Evolutionary conservation across 2,329 filamentous ascomycete species (phyloP).

Genomic region (Esteya vermicola): DNA sequence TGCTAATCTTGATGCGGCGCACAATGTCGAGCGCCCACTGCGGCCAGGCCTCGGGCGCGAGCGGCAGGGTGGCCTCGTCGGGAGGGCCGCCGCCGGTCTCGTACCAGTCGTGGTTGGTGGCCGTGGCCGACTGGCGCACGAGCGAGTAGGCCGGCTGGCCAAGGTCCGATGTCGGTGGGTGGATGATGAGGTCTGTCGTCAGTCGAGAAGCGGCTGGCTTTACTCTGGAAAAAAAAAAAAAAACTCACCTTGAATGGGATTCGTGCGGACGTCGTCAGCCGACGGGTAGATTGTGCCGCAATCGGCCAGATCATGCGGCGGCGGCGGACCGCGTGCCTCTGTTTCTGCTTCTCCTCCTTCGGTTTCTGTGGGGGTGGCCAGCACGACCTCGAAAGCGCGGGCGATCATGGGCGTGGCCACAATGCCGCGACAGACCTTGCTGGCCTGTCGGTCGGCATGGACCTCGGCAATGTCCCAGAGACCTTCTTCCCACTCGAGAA

Average conservation of each 20-base stretch:
- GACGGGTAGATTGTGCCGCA: conserved; percentile 31
- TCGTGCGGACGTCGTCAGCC: conserved; percentile 16
- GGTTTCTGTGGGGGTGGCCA: conserved; percentile 16
- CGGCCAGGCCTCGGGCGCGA: conserved; percentile 13
- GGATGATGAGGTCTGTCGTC: conserved; percentile 20
- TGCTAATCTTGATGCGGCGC: conserved; percentile 23
- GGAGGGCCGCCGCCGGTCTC: conserved; percentile 26
- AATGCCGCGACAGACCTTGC: conserved; percentile 33
- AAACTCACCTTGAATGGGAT: conserved; percentile 30
- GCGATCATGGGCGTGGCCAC: conserved; percentile 36
- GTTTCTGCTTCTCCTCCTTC: not conserved
- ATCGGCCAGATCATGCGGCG: conserved; percentile 24
- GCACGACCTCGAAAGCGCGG: conserved; percentile 34
- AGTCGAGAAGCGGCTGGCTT: too few species aligned
- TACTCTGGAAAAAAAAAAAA: conserved; percentile 9
- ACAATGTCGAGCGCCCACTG: conserved; percentile 35
- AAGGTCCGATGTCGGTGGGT: conserved; percentile 18
- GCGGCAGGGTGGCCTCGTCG: conserved; percentile 6
- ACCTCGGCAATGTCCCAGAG: conserved; percentile 21
- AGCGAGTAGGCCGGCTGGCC: conserved; percentile 34
- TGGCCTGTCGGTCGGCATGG: conserved; percentile 16
- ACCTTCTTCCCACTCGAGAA: conserved; percentile 41
- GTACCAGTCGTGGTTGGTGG: conserved; percentile 36
- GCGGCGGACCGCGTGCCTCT: conserved; percentile 2
- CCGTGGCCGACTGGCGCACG: conserved; percentile 36